Percentiles rank a stretch among this genome's conserved stretches.
Conservation (phyloP, 2,329 filamentous ascomycete species). For the Alternaria sp. region DNA sequence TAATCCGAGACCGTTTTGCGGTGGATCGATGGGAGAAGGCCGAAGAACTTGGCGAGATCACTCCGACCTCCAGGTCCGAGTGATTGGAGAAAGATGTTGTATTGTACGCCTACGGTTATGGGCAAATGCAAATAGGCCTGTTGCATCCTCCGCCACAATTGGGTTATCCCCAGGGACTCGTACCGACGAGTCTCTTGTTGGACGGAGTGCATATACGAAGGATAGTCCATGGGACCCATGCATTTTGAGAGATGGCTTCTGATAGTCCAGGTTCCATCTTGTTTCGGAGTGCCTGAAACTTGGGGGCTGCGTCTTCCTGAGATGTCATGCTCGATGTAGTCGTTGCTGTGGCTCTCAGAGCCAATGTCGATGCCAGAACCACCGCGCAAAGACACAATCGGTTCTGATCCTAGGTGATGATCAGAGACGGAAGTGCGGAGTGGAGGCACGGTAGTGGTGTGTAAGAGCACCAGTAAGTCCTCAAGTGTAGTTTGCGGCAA, state of each 20-base stretch:
- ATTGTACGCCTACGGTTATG: not conserved
- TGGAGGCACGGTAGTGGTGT: not conserved
- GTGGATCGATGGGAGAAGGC: not conserved
- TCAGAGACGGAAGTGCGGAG: not conserved
- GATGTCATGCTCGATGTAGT: not conserved
- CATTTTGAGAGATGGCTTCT: not conserved
- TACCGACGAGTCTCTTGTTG: not conserved
- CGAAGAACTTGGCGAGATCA: not conserved
- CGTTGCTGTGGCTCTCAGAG: not conserved
- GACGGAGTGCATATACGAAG: not conserved
- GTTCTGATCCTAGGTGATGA: not conserved
- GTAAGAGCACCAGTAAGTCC: not conserved
- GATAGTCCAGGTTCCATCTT: not conserved
- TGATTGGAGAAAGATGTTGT: not conserved
- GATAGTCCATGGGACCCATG: not conserved
- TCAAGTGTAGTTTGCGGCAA: not conserved
- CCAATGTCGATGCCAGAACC: constrained; percentile 5
- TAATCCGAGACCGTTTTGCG: not conserved
- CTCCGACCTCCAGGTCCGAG: too few relatives aligned
- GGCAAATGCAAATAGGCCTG: not conserved
- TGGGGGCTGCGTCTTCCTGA: not conserved
- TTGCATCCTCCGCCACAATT: not conserved
- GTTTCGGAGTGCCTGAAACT: not conserved
- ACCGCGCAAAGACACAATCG: constrained; percentile 16
- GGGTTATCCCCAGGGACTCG: not conserved